phyloP scores from a whole-genome alignment of 352 stramenopile species.

The Pythium periplocum region DNA sequence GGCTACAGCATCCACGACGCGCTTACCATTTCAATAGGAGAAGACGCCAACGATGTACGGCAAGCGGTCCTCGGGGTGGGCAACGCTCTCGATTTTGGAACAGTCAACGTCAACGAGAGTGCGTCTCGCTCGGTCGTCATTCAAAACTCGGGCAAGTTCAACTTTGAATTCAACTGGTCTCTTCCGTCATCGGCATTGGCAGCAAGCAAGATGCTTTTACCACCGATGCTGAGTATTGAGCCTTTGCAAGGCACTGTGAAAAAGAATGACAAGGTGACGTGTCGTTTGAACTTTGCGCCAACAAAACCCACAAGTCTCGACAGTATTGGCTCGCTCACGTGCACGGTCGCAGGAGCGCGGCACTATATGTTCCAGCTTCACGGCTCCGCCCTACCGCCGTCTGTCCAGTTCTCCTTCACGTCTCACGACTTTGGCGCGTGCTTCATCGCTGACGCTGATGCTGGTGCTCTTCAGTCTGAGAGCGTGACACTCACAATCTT shows the following conservation, averaged over 20 bases:
- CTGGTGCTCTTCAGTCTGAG: slow-evolving; percentile 40
- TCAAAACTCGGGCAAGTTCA: slow-evolving; percentile 93
- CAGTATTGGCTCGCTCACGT: slow-evolving; percentile 45
- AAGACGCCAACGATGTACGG: slow-evolving; percentile 31
- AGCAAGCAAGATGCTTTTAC: background rate
- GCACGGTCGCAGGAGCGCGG: slow-evolving; percentile 82
- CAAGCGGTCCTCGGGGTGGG: slow-evolving; percentile 18
- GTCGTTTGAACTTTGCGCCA: slow-evolving; percentile 72
- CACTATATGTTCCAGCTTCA: slow-evolving; percentile 77
- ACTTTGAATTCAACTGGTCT: slow-evolving; percentile 92
- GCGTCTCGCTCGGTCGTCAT: slow-evolving; percentile 66
- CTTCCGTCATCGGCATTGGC: slow-evolving; percentile 4
- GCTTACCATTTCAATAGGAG: slow-evolving; percentile 30
- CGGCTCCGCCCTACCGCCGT: slow-evolving; percentile 76
- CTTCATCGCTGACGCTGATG: slow-evolving; percentile 85
- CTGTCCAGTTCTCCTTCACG: slow-evolving; percentile 87
- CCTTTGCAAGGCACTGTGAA: slow-evolving; percentile 81
- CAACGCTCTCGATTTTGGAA: slow-evolving; percentile 84
- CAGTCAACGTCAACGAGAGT: slow-evolving; percentile 82
- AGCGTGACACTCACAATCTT: slow-evolving; percentile 59
- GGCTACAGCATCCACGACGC: slow-evolving; percentile 90
- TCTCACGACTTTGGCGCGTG: slow-evolving; percentile 90
- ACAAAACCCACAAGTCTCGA: slow-evolving; percentile 75
- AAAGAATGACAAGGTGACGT: slow-evolving; percentile 81
- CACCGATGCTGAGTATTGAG: slow-evolving; percentile 45